Base-by-base conservation (phyloP, 108 stramenopile species). In the Nannochloropsis salina region DNA sequence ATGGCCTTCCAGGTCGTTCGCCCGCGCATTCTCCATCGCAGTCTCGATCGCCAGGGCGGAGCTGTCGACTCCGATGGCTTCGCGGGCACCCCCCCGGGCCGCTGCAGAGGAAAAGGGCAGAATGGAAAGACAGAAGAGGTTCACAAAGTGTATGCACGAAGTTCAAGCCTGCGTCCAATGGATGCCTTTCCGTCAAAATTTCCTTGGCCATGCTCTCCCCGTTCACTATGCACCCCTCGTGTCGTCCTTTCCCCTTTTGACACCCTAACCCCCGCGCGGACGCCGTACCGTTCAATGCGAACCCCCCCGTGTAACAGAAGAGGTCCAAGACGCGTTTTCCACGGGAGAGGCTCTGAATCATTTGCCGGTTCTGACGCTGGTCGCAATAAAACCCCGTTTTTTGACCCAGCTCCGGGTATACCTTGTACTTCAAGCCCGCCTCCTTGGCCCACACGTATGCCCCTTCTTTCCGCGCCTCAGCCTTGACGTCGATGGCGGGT, bases 331-430 rank as follows among this genome's bases (percentile, higher is more conserved):
- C 85, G 21, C 41, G 82, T 45, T 86, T 85, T 42, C 85, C 88
- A 0, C 3, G 6, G 44, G 85, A 43, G 42, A 89, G 80, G 10
- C 44, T 40, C 9, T 85, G 88, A 1, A 85, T 85, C 81, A 41
- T 81, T 42, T 83, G 82, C 44, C 97, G 88, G 91, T 97, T 98
- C 20, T 96, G 94, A 42, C 98, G 92, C 92, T 98, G 98, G 89
- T 98, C 98, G 82, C 96, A 97, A 87, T 97, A 98, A 80, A 98
- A 97, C 9, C 96, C 95, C 81, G 98, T 98, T 91, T 98, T 98
- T 86, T 98, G 98, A 8, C 95, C 96, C 42, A 44, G 86, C 87
- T 88, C 93, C 31, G 93, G 94, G 79, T 92, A 93, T 1, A 94
- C 93, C 42, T 91, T 82, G 86, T 95, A 98, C 83, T 92, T 92